phyloP scores from a whole-genome alignment of 495 filamentous ascomycete genomes.

The Tuber borchii region DNA sequence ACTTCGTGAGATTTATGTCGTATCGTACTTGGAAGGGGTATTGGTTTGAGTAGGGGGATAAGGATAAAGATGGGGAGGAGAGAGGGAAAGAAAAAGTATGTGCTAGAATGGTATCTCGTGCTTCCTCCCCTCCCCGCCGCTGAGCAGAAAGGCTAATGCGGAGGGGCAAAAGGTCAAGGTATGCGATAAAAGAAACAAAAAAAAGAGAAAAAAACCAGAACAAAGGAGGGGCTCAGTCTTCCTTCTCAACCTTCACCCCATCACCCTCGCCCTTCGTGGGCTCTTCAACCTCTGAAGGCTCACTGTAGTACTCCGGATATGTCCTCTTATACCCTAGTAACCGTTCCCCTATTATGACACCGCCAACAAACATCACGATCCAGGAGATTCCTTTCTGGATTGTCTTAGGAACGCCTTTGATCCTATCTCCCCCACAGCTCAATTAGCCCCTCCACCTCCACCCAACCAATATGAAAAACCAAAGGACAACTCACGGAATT shows the following conservation, averaged over 20 bases:
- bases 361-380: slow-evolving; percentile 26
- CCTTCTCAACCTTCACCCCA: not conserved
- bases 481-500: slow-evolving; percentile 22
- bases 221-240: not conserved
- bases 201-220: not conserved
- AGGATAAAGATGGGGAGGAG: slow-evolving; percentile 3
- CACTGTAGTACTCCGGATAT: slow-evolving; percentile 19
- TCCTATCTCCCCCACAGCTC: not conserved
- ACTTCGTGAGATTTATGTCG: not conserved
- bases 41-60: slow-evolving; percentile 1
- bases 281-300: not conserved
- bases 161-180: not conserved
- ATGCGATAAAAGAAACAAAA: not conserved
- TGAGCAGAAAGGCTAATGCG: not conserved
- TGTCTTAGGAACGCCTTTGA: slow-evolving; percentile 17
- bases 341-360: slow-evolving; percentile 17
- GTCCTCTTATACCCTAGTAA: slow-evolving; percentile 17
- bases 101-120: not conserved
- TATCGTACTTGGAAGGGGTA: not conserved
- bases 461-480: slow-evolving; percentile 2
- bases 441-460: not conserved
- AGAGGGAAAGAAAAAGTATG: slow-evolving; percentile 7
- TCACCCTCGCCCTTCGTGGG: not conserved
- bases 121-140: not conserved
- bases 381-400: slow-evolving; percentile 31